Conservation (phyloP, 257 asterid genomes). For the Paulownia fortunei region DNA sequence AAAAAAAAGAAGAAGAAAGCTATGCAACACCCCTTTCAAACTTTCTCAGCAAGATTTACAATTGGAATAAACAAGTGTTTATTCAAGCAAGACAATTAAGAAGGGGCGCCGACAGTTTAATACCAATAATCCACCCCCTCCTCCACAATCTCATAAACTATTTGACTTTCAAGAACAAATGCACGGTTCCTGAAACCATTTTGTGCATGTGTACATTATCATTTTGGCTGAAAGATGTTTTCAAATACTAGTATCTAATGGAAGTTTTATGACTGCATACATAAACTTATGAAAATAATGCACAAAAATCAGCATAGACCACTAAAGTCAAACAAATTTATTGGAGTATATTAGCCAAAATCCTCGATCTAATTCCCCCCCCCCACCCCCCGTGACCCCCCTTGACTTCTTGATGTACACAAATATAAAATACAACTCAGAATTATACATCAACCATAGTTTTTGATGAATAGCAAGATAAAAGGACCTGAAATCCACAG, state of each 20-base stretch:
- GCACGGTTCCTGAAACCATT: slow-evolving; percentile 8
- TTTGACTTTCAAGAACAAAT: not conserved
- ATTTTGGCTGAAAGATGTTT: not conserved
- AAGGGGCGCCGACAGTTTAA: not conserved
- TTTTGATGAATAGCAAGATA: not conserved
- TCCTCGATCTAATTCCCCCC: not conserved
- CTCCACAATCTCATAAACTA: not conserved
- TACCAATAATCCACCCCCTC: not conserved
- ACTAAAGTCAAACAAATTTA: not conserved
- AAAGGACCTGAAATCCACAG: no score
- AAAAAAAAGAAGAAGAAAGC: not conserved
- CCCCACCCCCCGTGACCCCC: no score
- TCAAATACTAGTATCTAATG: not conserved
- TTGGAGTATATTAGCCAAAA: not conserved
- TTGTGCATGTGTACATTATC: not conserved
- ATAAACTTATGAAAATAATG: not conserved
- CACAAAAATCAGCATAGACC: not conserved
- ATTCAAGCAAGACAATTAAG: not conserved
- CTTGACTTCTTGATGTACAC: not conserved
- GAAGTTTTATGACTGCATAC: not conserved
- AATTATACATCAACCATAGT: not conserved
- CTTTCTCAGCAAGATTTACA: slow-evolving; percentile 11
- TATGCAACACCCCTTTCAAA: not conserved
- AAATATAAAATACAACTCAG: not conserved
- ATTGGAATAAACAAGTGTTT: not conserved